Base-by-base conservation (phyloP, 75 land plant species). In the Cryptomeria japonica region DNA sequence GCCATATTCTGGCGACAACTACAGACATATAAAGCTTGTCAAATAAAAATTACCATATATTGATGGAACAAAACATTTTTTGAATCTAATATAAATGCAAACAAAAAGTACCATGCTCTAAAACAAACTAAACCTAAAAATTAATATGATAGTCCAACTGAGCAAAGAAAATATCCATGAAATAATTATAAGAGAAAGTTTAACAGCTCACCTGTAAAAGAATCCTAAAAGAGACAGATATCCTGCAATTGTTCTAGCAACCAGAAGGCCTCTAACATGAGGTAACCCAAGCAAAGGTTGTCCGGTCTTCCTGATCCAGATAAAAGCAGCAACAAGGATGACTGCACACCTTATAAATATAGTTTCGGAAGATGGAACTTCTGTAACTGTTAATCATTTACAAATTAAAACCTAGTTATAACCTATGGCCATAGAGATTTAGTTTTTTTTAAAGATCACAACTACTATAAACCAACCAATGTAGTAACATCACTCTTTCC, bases 211-310 rank as follows among this genome's bases (percentile, higher is more conserved):
- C 88, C 88, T 88, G 31, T 88, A 88, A 47, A 83, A 53, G 68
- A 87, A 87, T 55, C 88, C 88, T 38, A 84, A 58, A 34, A 83
- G 41, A 55, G 88, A 68, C 83, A 87, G 39, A 36, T 82, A 87
- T 16, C 88, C 88, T 28, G 78, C 34, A 34, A 87, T 55, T 19
- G 85, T 32, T 64, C 88, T 87, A 38, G 88, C 88, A 13, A 83
- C 25, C 68, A 87, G 34, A 15, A 87, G 70, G 61, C 5, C 85
- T 46, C 88, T 83, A 56, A 73, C 64, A 83, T 83, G 44, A 19
- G 86, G 88, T 44, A 64, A 19, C 31, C 88, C 88, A 80, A 87
- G 37, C 86, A 87, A 55, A 44, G 88, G 84, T 55, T 87, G 88
- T 25, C 88, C 88, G 39, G 85, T 87, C 86, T 36, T 41, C 53